Evolutionary conservation across 2,329 filamentous ascomycete genomes (phyloP), one percentile per base, ranked within the genome.

Genomic region (Monosporascus sp.): DNA sequence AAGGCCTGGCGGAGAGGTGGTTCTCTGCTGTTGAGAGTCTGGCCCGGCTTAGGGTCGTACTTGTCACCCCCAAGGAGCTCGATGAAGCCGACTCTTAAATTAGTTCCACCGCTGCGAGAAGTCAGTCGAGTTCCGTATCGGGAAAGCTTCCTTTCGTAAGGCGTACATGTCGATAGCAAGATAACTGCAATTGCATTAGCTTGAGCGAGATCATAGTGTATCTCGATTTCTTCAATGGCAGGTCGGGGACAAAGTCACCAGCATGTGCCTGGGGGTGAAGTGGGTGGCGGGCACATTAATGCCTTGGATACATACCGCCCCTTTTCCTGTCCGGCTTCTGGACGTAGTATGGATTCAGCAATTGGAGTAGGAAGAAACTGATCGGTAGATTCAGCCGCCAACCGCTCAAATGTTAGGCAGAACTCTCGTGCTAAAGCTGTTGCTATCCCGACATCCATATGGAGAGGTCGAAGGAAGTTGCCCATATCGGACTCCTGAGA

Each of bases 31-130:
- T 46, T 24, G n/a, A 14, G 17, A 15, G 43, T 46, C 26, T 31
- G 14, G 22, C 31, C 20, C n/a, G 26, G 26, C 43, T 46, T 46
- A 9, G 17, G 26, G 18, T 15, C 53, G 46, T 46, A 52, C 22
- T 51, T 54, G 40, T 70, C 62, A 52, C 72, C 64, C 37, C 75
- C 75, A 20, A 78, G 64, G 26, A 88, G 70, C 62, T 88, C 82
- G 51, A 88, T 76, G 58, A 88, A 87, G 31, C 82, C 85, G 28
- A 86, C 85, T 64, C 86, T 76, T 44, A 89, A 72, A 60, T 89
- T 88, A 7, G 85, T 86, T 7, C 86, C 86, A 56, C 86, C 86
- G 58, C 84, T 68, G 51, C 55, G 48, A 45, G 37, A 24, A 50
- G 57, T 66, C 53, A 75, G 58, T 65, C 69, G 31, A 70, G 60